Evolutionary conservation across 108 stramenopile genomes (phyloP).

Genomic region (Fistulifera pelliculosa): DNA sequence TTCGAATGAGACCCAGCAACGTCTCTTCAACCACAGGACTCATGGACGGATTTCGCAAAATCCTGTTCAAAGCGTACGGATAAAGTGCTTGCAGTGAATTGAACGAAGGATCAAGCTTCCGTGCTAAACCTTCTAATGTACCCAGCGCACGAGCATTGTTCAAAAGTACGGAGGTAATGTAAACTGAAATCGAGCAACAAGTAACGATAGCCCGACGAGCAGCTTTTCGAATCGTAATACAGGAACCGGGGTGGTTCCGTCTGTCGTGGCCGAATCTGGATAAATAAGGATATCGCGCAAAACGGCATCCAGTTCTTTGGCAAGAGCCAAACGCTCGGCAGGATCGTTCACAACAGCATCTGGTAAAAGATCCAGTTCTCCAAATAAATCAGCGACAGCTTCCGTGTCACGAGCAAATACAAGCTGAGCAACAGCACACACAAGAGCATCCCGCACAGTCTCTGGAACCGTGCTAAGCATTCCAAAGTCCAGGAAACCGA

Average conservation of each 20-base stretch:
- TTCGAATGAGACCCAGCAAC: conserved; percentile 37
- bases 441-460: conserved; percentile 58
- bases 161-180: conserved; percentile 70
- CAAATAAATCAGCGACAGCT: conserved; percentile 63
- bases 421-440: conserved; percentile 64
- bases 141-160: conserved; percentile 61
- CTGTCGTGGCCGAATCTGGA: not conserved
- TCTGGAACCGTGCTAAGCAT: conserved; percentile 47
- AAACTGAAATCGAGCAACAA: conserved; percentile 71
- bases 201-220: conserved; percentile 37
- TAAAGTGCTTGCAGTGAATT: conserved; percentile 61
- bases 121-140: conserved; percentile 68
- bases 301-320: not conserved
- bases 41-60: conserved; percentile 48
- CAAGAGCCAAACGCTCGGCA: conserved; percentile 35
- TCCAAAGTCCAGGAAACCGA: conserved; percentile 76
- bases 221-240: conserved; percentile 65
- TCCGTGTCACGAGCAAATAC: conserved; percentile 55
- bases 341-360: conserved; percentile 40
- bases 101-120: conserved; percentile 54
- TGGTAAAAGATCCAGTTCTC: conserved; percentile 61
- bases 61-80: conserved; percentile 46
- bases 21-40: conserved; percentile 50
- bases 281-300: not conserved
- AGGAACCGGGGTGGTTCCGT: conserved; percentile 35